These are phyloP conservation scores for Adenanthera pavonina DNA, from an alignment of 306 rosid species.

Conservation along the genomic window DNA sequence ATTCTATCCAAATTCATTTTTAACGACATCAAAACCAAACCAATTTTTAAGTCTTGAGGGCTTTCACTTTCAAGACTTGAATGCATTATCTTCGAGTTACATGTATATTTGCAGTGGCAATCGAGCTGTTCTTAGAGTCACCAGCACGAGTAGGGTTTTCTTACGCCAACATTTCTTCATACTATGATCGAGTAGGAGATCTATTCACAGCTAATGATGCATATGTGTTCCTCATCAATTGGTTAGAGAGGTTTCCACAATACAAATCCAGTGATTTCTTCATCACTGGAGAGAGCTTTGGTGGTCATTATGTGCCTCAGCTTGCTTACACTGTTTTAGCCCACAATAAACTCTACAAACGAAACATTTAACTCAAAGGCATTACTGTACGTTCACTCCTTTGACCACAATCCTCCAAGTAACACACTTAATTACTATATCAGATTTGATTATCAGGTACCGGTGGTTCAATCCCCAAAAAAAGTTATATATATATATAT, in stretches of 20 bases:
- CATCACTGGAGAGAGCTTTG: conserved; percentile 71
- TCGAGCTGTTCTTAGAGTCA: conserved; percentile 66
- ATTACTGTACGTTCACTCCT: conserved; percentile 43
- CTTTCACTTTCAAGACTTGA: no score
- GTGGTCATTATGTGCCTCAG: conserved; percentile 67
- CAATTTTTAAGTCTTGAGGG: no score
- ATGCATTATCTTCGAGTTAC: no score
- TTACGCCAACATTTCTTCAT: conserved; percentile 53
- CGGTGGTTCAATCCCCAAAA: no score
- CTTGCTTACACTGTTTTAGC: conserved; percentile 56
- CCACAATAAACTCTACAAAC: conserved; percentile 29
- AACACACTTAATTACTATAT: not conserved
- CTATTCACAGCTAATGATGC: conserved; percentile 52
- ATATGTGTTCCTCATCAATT: conserved; percentile 62
- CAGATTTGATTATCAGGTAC: no score
- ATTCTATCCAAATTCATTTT: no score
- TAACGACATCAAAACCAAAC: no score
- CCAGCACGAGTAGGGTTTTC: conserved; percentile 78
- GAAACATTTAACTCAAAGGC: conserved; percentile 62
- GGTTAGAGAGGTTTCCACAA: conserved; percentile 68
- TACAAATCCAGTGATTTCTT: conserved; percentile 58
- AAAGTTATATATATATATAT: no score
- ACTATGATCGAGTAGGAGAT: conserved; percentile 52
- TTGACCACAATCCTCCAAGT: no score
- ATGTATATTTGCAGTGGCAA: conserved; percentile 54